Evolutionary conservation across 202 grass and related monocot genomes (phyloP).

Genomic region (Schoenoplectus tabernaemontani): DNA sequence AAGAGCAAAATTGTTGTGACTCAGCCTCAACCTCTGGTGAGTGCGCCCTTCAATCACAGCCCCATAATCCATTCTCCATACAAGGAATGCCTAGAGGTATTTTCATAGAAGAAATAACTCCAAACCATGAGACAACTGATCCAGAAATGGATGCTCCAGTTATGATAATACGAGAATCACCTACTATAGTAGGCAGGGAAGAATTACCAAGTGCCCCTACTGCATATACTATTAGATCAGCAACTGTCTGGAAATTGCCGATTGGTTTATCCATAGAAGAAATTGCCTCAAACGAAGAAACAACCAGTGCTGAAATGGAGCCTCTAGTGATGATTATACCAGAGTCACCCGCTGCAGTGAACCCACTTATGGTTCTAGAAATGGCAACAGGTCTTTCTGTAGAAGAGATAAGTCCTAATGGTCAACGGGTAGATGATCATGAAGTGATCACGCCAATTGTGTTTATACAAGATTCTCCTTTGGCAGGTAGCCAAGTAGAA

Average conservation of each 20-base stretch:
- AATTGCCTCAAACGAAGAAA: not conserved
- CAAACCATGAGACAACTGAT: conserved; percentile 13
- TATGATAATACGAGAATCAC: conserved; percentile 25
- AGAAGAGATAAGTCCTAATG: conserved; percentile 18
- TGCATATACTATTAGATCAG: not conserved
- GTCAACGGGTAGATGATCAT: not conserved
- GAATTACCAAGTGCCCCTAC: not conserved
- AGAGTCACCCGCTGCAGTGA: not conserved
- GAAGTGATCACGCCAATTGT: not conserved
- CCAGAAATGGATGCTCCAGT: conserved; percentile 23
- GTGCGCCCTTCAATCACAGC: not conserved
- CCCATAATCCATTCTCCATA: conserved; percentile 10
- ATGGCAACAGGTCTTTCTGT: conserved; percentile 2
- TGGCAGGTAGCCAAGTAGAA: not conserved
- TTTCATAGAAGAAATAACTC: conserved; percentile 22
- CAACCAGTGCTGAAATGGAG: conserved; percentile 17
- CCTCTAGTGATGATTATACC: conserved; percentile 15
- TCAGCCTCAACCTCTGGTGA: not conserved
- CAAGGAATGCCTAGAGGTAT: conserved; percentile 12
- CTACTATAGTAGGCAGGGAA: not conserved
- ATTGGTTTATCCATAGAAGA: conserved; percentile 22
- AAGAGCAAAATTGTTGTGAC: not conserved
- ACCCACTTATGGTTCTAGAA: not conserved
- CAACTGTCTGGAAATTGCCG: not conserved
- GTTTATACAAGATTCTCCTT: not conserved